These are phyloP conservation scores for Lophiostoma macrostomum DNA, from an alignment of 495 filamentous ascomycete species.

Conservation along the genomic window DNA sequence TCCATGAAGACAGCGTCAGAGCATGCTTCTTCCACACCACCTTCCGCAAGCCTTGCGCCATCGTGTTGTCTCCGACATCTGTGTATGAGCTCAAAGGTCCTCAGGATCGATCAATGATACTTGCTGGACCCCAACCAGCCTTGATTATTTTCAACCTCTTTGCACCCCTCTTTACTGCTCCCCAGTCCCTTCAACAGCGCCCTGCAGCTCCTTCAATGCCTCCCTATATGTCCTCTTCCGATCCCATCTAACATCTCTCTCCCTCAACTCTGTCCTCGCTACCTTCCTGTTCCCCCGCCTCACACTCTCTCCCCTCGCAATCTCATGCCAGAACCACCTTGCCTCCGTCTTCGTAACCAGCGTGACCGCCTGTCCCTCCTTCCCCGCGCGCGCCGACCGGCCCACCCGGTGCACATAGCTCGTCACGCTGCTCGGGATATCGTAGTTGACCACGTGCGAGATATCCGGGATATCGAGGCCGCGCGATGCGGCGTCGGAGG, in stretches of 20 bases:
- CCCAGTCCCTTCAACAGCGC: slow-evolving; percentile 23
- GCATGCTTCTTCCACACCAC: too few relatives aligned
- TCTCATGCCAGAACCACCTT: slow-evolving; percentile 80
- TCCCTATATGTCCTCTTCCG: slow-evolving; percentile 25
- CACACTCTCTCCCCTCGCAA: slow-evolving; percentile 48
- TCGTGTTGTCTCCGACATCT: too few relatives aligned
- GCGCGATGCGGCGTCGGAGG: slow-evolving; percentile 87
- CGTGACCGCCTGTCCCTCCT: slow-evolving; percentile 75
- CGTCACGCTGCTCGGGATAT: slow-evolving; percentile 73
- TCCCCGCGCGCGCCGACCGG: slow-evolving; percentile 81
- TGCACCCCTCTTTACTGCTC: too few relatives aligned
- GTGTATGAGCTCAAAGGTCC: too few relatives aligned
- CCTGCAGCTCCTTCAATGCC: slow-evolving; percentile 28
- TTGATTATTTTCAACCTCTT: too few relatives aligned
- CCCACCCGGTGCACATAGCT: slow-evolving; percentile 93
- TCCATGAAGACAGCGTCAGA: too few relatives aligned
- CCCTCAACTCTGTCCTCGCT: slow-evolving; percentile 9
- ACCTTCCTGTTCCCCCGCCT: slow-evolving; percentile 27
- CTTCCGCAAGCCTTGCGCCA: too few relatives aligned
- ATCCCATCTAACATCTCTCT: slow-evolving; percentile 13
- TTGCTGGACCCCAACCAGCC: too few relatives aligned
- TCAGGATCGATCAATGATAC: too few relatives aligned
- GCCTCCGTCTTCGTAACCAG: slow-evolving; percentile 74
- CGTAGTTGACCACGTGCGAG: slow-evolving; percentile 89
- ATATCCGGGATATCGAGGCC: slow-evolving; percentile 83